Base-by-base conservation (phyloP, 1,284 basidiomycete species). In the Wallemia hederae region DNA sequence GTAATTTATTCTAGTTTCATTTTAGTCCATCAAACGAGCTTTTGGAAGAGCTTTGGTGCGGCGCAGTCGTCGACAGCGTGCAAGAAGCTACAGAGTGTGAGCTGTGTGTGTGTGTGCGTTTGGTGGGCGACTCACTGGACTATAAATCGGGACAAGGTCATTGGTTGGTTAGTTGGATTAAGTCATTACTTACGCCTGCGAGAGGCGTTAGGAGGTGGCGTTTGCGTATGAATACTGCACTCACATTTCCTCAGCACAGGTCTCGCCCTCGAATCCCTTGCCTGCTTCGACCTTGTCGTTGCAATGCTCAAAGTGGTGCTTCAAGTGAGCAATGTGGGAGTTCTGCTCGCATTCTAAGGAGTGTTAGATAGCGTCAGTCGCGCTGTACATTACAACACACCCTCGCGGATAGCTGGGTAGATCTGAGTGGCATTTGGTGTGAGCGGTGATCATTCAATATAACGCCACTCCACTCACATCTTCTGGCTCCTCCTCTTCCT, bases 281-380 rank as follows among this genome's bases (percentile, higher is more conserved):
- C 88, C 88, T 28, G 74, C 75, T 63, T 80, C 74, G 60, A 91
- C 80, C 73, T 87, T 88, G 71, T 91, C 83, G 68, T 83, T 78
- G 72, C 89, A 94, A 69, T 90, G 84, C 65, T 83, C 78, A 72
- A 92, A 92, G 74, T 94, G 89, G 70, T 85, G 80, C 57, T 81
- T 76, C 63, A 81, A 72, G 56, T 79, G 73, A 59, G 76, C 77
- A 68, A 89, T 92, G 66, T 81, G 79, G 24, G 77, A 71, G 27
- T 78, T 73, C 65, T 78, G 69, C 68, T 82, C 76, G 72, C 85
- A 90, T 65, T 83, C 83, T 67, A 62, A 22, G n/a, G 11, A 28
- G 33, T 34, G 33, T 34, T 34, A 11, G 33, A 34, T 11, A 26
- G 25, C 25, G 15, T 58, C 11, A 28, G 56, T 3, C 3, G 56